Percentiles rank a stretch among this genome's conserved stretches.
phyloP scores from a whole-genome alignment of 768 basidiomycete genomes.

The Hygrophorus russula region DNA sequence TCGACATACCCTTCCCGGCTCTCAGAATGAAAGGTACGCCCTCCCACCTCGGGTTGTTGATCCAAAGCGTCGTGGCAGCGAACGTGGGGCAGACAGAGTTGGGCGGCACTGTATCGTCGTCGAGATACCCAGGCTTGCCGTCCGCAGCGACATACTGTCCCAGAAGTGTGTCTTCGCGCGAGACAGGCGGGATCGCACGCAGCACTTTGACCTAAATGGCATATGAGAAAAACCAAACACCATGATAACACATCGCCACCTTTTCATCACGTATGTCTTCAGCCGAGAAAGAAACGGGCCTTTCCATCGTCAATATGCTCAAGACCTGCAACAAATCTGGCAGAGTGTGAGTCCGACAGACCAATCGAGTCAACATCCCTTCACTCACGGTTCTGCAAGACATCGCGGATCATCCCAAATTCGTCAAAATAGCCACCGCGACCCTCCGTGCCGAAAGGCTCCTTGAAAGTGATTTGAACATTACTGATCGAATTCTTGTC shows the following conservation, averaged over 20 bases:
- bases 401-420: conserved; percentile 97
- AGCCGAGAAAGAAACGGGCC: conserved; percentile 92
- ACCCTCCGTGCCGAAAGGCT: conserved; percentile 98
- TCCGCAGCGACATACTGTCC: conserved; percentile 88
- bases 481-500: conserved; percentile 95
- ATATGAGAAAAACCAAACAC: conserved; percentile 1
- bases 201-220: conserved; percentile 82
- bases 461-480: conserved; percentile 99
- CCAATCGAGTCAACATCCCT: conserved; percentile 5
- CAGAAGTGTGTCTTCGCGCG: conserved; percentile 68
- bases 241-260: conserved; percentile 30
- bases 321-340: conserved; percentile 91
- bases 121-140: conserved; percentile 98
- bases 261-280: conserved; percentile 99
- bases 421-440: conserved; percentile 99
- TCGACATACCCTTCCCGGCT: conserved; percentile 78
- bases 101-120: conserved; percentile 91
- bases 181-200: conserved; percentile 79
- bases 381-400: conserved; percentile 96
- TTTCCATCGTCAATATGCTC: conserved; percentile 93
- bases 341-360: conserved; percentile 10
- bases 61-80: conserved; percentile 82
- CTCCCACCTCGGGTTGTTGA: conserved; percentile 96
- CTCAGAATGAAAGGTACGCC: conserved; percentile 98
- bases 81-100: conserved; percentile 91